Base-by-base conservation (phyloP, 2,329 filamentous ascomycete species). In the Pseudomassariella vexata region DNA sequence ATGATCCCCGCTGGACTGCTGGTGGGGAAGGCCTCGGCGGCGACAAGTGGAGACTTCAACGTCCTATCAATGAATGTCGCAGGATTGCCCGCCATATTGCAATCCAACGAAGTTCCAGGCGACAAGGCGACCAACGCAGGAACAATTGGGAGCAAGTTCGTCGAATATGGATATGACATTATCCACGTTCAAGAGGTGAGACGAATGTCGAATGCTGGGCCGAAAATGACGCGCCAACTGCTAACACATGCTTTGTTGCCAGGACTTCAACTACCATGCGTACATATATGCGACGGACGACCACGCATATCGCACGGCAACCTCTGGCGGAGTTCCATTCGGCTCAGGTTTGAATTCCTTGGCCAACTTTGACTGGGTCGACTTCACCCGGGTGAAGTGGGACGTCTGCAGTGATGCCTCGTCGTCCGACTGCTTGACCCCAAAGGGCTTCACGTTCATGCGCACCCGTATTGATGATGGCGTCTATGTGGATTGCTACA, bases 391-490 rank as follows among this genome's bases (percentile, higher is more conserved):
- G 10, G 57, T 68, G 29, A 75, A 77, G 46, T 84, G 79, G 77
- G 53, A 63, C 16, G 59, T 50, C 3, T 82, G 79, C 56, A 74
- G 70, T 36, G 53, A 73, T 46, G 65, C 66, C 21, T 73, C 70
- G 1, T 66, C 65, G 1, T 46, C 52, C 1, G 79, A 84, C 51
- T 83, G 79, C 49, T 57, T 82, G 40, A 82, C 79, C 1, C 79
- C 77, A 15, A 84, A 84, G 54, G 79, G 79, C 10, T 82, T 82
- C 52, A 82, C 77, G 1, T 76, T 76, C 28, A 81, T 83, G 76
- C 69, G 76, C 9, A 53, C 70, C 24, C 55, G 63, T 14, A 43
- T 81, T 10, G 65, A 62, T 7, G 59, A 64, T 21, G 68, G 68
- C 11, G 65, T 75, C 6, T 79, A 70, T 38, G 54, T 79, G 16